Percentiles rank a stretch among this genome's conserved stretches.
Conservation (phyloP, 75 land plant species). For the Pinus tabuliformis region DNA sequence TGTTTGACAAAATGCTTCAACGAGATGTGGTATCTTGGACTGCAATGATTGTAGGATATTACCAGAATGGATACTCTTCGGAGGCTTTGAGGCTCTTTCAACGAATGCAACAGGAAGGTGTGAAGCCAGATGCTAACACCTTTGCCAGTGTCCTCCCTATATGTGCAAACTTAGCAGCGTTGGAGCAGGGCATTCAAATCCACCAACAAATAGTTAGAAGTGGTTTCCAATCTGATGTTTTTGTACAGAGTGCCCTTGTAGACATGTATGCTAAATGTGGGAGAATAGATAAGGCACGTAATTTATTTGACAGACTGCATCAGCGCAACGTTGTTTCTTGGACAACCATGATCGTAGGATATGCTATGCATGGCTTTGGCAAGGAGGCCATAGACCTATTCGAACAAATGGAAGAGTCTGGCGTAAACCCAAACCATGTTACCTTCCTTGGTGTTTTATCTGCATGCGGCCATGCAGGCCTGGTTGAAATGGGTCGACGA, state of each 20-base stretch:
- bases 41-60: slow-evolving; percentile 59
- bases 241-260: slow-evolving; percentile 64
- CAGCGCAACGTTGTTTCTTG: slow-evolving; percentile 47
- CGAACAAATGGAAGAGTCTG: slow-evolving; percentile 34
- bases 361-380: slow-evolving; percentile 52
- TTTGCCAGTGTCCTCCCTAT: slow-evolving; percentile 51
- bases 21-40: slow-evolving; percentile 66
- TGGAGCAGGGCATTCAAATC: slow-evolving; percentile 40
- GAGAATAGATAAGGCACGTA: slow-evolving; percentile 29
- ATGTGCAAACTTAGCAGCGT: slow-evolving; percentile 30
- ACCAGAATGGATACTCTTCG: slow-evolving; percentile 32
- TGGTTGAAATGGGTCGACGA: slow-evolving; percentile 56
- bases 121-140: slow-evolving; percentile 33
- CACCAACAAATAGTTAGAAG: slow-evolving; percentile 45
- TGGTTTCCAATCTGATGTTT: slow-evolving; percentile 30
- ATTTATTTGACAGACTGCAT: slow-evolving; percentile 46
- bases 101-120: slow-evolving; percentile 25
- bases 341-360: slow-evolving; percentile 66
- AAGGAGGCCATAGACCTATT: slow-evolving; percentile 41
- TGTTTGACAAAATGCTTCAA: slow-evolving; percentile 41
- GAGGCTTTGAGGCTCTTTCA: slow-evolving; percentile 49
- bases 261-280: slow-evolving; percentile 78
- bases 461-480: slow-evolving; percentile 65
- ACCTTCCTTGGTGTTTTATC: slow-evolving; percentile 46
- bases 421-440: slow-evolving; percentile 41